Evolutionary conservation across 192 early-diverging fungal genomes (phyloP).

Genomic region (Linderina pennispora): DNA sequence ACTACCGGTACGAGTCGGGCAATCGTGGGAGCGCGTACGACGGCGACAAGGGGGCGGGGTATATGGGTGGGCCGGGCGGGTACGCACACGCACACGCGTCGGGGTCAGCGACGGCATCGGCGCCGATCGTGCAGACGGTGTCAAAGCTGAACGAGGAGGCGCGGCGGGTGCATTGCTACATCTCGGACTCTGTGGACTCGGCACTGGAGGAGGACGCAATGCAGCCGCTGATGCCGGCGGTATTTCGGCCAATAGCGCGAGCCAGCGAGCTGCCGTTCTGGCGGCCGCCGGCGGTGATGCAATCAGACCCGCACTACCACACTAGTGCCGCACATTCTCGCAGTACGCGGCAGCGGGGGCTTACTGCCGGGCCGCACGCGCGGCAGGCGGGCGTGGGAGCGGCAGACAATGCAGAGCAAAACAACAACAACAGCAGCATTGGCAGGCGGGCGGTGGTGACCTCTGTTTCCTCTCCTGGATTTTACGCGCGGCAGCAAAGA

Average conservation of each 20-base stretch:
- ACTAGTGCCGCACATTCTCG: no score
- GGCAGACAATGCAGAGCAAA: no score
- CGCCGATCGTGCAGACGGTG: constrained; percentile 16
- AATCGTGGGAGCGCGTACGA: no score
- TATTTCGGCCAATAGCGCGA: constrained; percentile 3
- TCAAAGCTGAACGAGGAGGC: constrained; percentile 27
- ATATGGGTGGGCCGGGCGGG: background rate
- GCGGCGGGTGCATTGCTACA: constrained; percentile 37
- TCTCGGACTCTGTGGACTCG: no score
- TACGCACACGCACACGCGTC: background rate
- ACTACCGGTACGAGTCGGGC: no score
- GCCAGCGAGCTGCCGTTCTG: constrained; percentile 37
- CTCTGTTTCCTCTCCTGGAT: no score
- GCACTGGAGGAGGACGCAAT: constrained; percentile 5
- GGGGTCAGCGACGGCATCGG: background rate
- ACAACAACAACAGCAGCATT: no score
- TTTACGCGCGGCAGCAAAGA: no score
- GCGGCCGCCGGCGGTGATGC: constrained; percentile 44
- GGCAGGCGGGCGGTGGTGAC: no score
- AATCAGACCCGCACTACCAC: constrained; percentile 45
- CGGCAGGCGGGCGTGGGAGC: no score
- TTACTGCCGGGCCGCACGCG: no score
- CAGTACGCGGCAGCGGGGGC: no score
- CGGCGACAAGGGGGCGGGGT: background rate
- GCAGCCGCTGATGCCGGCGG: constrained; percentile 19